Evolutionary conservation across 345 rosid species (phyloP).

Genomic region (Dipteronia sinensis): DNA sequence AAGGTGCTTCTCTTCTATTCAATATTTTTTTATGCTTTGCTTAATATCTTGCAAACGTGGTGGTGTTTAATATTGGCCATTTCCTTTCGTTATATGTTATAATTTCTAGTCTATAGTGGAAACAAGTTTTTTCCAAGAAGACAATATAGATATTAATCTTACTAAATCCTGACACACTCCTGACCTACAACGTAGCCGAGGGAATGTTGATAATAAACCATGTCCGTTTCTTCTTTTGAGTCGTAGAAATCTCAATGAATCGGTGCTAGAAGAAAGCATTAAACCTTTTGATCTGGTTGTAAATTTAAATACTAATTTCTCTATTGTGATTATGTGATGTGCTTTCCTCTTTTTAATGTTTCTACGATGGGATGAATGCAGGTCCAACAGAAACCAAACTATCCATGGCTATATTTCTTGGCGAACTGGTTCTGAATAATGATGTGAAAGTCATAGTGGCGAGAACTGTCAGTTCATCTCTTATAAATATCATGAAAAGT

Average conservation of each 20-base stretch:
- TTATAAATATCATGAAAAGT: slow-evolving; percentile 76
- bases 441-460: slow-evolving; percentile 84
- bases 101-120: neutral
- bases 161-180: too few relatives aligned
- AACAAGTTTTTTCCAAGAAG: neutral
- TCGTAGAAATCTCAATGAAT: neutral
- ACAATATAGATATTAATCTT: too few relatives aligned
- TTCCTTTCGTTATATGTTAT: neutral
- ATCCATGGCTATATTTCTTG: slow-evolving; percentile 86
- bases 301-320: slow-evolving; percentile 6
- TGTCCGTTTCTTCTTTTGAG: too few relatives aligned
- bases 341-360: slow-evolving; percentile 23
- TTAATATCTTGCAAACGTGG: slow-evolving; percentile 14
- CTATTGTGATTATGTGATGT: slow-evolving; percentile 5
- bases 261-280: neutral
- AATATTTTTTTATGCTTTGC: slow-evolving; percentile 17
- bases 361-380: slow-evolving; percentile 42
- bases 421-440: slow-evolving; percentile 75
- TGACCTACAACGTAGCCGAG: too few relatives aligned
- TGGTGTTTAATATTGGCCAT: slow-evolving; percentile 6
- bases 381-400: slow-evolving; percentile 80
- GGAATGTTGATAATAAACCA: too few relatives aligned
- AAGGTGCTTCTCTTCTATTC: slow-evolving; percentile 48
- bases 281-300: neutral
- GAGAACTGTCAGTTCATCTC: slow-evolving; percentile 69